Evolutionary conservation across 352 stramenopile genomes (phyloP).

Genomic region (Phytophthora pini): DNA sequence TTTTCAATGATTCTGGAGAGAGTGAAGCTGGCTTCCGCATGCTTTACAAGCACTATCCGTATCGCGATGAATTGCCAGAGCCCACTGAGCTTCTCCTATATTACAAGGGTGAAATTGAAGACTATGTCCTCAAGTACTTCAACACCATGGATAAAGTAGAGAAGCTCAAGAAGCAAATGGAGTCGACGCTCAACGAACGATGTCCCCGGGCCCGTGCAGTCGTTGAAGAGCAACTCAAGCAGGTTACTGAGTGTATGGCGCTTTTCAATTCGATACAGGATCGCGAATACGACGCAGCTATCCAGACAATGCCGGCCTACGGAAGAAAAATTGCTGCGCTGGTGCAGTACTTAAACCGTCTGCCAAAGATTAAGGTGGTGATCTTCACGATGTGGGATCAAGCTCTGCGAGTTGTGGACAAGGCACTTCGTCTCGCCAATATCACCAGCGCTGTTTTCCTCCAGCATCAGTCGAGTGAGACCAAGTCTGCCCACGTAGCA

Average conservation of each 20-base stretch:
- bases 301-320: conserved; percentile 46
- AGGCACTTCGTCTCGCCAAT: conserved; percentile 56
- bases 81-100: conserved; percentile 72
- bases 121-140: conserved; percentile 73
- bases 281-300: conserved; percentile 26
- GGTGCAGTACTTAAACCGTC: conserved; percentile 64
- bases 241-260: conserved; percentile 57
- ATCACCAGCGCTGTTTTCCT: conserved; percentile 77
- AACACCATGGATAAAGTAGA: conserved; percentile 42
- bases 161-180: conserved; percentile 60
- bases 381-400: conserved; percentile 88
- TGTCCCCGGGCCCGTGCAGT: conserved; percentile 52
- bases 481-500: conserved; percentile 74
- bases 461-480: conserved; percentile 79
- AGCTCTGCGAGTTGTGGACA: conserved; percentile 67
- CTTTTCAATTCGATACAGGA: conserved; percentile 37
- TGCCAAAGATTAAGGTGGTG: conserved; percentile 71
- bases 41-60: conserved; percentile 63
- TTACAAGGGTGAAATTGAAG: conserved; percentile 65
- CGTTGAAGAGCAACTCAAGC: conserved; percentile 58
- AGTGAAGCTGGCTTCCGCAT: conserved; percentile 70
- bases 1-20: conserved; percentile 60
- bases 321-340: conserved; percentile 81
- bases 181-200: conserved; percentile 63
- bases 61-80: conserved; percentile 51